Base-by-base conservation (phyloP, 768 basidiomycete genomes). In the Cystobasidiopsis lactophilus region DNA sequence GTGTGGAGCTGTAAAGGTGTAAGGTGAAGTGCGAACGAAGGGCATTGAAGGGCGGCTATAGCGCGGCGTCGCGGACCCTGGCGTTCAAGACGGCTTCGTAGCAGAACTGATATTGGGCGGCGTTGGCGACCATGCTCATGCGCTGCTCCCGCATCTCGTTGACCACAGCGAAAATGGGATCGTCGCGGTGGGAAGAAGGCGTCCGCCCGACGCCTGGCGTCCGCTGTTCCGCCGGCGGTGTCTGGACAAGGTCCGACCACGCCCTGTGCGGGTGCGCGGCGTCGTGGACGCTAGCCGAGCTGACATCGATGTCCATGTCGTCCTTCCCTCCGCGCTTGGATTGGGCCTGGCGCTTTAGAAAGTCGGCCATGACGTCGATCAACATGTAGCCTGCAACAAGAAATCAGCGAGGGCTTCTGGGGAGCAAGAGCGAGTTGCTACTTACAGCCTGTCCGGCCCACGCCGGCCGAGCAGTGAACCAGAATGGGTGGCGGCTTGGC, bases 91-190 rank as follows among this genome's bases (percentile, higher is more conserved):
- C 71, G 18, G 79, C 85, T 29, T 79, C 77, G 64, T 93, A 84
- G 35, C 86, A 82, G 66, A 89, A 95, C 19, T 89, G 80, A 62
- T 89, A 96, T 68, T 96, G 91, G 53, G 88, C 71, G 63, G 89
- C 68, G 65, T 82, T 91, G 70, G 91, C 89, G 64, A 89, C 91
- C 56, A 93, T 68, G 62, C 84, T 86, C 91, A 96, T 96, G 51
- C 91, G 72, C 68, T 95, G 89, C 66, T 89, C 79, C 41, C 91
- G 74, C 79, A 96, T 85, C 63, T 88, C 84, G 67, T 89, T 85
- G 48, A 95, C 71, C 1, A 93, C 74, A 51, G 77, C 74, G 64
- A 74, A 77, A 38, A 93, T 75, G 2, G 91, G 91, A 44, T 85
- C 80, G 33, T 51, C 23, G 30, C 77, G 33, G 71, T 70, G 40